Evolutionary conservation across 1,284 basidiomycete species (phyloP).

Genomic region (Puccinia coronata): DNA sequence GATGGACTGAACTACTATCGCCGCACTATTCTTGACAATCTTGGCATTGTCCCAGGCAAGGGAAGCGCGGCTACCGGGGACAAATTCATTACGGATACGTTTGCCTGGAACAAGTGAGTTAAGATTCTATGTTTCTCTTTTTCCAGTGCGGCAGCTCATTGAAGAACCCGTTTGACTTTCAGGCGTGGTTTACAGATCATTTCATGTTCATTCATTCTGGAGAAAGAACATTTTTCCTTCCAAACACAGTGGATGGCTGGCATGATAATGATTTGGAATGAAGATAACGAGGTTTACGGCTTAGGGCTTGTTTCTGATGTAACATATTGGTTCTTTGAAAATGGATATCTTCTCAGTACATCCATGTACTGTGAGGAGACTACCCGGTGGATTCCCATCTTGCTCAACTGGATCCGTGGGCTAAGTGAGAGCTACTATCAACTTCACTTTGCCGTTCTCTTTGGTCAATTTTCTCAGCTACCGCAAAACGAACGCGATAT

Average conservation of each 20-base stretch:
- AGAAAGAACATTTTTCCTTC: neutral
- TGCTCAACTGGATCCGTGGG: too few species aligned
- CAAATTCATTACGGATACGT: neutral
- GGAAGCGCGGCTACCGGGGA: neutral
- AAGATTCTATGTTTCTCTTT: neutral
- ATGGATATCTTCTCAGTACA: neutral
- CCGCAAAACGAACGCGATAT: too few species aligned
- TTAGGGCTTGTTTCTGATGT: constrained; percentile 7
- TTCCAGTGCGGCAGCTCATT: neutral
- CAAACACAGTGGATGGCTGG: too few species aligned
- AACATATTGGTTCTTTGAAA: constrained; percentile 25
- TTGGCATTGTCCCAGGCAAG: neutral
- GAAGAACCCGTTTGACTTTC: too few species aligned
- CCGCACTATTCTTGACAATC: neutral
- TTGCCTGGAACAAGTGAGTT: too few species aligned
- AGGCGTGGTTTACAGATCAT: neutral
- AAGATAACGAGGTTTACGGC: neutral
- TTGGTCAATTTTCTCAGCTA: too few species aligned
- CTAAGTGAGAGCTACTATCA: too few species aligned
- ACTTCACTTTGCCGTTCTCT: constrained; percentile 1
- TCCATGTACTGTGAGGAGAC: constrained; percentile 23
- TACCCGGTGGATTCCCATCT: too few species aligned
- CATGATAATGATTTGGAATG: neutral
- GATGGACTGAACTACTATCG: neutral
- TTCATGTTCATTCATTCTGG: neutral